These are phyloP conservation scores for Nicotiana noctiflora DNA, from an alignment of 257 asterid genomes.

Conservation along the genomic window DNA sequence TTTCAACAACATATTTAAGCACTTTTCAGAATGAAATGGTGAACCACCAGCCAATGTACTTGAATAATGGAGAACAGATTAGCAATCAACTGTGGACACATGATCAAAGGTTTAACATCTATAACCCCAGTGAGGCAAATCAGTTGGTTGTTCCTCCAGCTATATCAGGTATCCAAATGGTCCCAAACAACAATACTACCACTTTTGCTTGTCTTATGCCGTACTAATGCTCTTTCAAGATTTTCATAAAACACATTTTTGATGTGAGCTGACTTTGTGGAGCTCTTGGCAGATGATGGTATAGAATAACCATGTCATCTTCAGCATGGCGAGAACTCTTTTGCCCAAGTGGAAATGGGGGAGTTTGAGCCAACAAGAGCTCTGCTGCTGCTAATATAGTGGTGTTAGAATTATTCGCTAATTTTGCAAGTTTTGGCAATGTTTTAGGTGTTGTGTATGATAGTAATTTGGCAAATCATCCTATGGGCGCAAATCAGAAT, in stretches of 20 bases:
- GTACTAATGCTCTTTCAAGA: conserved; percentile 13
- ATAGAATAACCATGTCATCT: conserved; percentile 33
- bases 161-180: conserved; percentile 61
- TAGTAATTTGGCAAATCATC: conserved; percentile 35
- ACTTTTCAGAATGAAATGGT: conserved; percentile 13
- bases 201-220: conserved; percentile 24
- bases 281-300: conserved; percentile 85
- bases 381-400: conserved; percentile 38
- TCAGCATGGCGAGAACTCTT: conserved; percentile 64
- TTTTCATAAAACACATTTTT: conserved; percentile 16
- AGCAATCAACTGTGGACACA: conserved; percentile 40
- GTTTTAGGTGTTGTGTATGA: conserved; percentile 64
- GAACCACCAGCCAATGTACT: conserved; percentile 34
- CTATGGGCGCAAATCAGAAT: conserved; percentile 44
- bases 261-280: conserved; percentile 32
- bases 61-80: conserved; percentile 19
- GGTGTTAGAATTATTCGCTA: conserved; percentile 29
- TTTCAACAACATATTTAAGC: neutral
- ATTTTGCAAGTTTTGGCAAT: conserved; percentile 37
- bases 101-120: conserved; percentile 33
- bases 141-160: conserved; percentile 30
- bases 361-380: conserved; percentile 94
- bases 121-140: conserved; percentile 33
- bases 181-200: conserved; percentile 19
- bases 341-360: conserved; percentile 80